Conservation (phyloP, 345 rosid species). For the Psidium friedrichsthalianum region DNA sequence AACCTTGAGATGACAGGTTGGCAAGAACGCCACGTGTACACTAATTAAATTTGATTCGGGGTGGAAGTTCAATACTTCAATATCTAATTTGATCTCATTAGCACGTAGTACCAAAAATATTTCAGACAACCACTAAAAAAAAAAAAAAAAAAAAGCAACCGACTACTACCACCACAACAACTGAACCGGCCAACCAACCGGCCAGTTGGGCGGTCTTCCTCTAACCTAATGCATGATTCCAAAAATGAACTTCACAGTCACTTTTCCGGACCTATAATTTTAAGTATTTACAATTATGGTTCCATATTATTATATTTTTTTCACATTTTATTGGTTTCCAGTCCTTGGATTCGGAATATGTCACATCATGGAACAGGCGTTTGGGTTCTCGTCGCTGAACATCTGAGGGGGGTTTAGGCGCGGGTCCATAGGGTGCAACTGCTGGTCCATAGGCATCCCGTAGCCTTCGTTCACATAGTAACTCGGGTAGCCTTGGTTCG, state of each 20-base stretch:
- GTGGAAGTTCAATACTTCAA: background rate
- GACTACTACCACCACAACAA: background rate
- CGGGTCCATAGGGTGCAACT: slow-evolving; percentile 1
- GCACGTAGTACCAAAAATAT: background rate
- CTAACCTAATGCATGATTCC: background rate
- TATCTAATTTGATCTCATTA: background rate
- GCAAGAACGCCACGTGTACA: background rate
- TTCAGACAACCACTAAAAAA: background rate
- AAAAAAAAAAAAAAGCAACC: background rate
- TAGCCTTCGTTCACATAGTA: background rate
- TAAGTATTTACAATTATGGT: background rate
- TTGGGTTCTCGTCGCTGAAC: slow-evolving; percentile 11
- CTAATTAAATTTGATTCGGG: background rate
- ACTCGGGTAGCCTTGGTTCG: background rate
- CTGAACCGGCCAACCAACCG: background rate
- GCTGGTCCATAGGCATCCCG: background rate
- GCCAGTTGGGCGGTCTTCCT: background rate
- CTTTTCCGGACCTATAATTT: background rate
- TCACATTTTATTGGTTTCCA: background rate
- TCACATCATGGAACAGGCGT: slow-evolving; percentile 7
- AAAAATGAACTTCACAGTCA: background rate
- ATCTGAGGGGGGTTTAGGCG: slow-evolving; percentile 4
- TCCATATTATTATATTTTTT: too few relatives aligned
- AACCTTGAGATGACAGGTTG: background rate
- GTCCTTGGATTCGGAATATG: too few relatives aligned